Evolutionary conservation across 108 stramenopile genomes (phyloP).

Genomic region (Conticribra weissflogii): DNA sequence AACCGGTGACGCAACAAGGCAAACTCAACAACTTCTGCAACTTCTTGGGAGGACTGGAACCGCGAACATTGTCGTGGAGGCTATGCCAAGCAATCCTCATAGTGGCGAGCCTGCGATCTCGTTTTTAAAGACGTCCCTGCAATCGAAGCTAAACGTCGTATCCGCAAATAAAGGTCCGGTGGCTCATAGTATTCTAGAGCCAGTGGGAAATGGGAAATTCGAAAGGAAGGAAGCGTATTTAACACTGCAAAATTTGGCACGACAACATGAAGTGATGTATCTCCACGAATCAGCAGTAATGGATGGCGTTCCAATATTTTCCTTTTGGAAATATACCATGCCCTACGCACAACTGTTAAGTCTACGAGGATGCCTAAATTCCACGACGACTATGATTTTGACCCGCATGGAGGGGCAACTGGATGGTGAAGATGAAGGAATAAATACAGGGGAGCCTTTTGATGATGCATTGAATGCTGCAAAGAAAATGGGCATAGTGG

Average conservation of each 20-base stretch:
- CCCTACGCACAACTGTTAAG: conserved; percentile 8
- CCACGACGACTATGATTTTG: conserved; percentile 37
- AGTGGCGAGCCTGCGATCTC: conserved; percentile 33
- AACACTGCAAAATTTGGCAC: conserved; percentile 19
- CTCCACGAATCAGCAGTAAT: conserved; percentile 43
- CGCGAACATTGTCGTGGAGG: conserved; percentile 41
- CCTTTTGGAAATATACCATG: conserved; percentile 28
- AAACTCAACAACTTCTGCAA: conserved; percentile 17
- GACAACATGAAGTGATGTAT: conserved; percentile 3
- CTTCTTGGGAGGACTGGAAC: conserved; percentile 13
- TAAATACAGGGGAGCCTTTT: conserved; percentile 13
- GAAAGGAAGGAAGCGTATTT: conserved; percentile 23
- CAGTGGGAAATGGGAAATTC: not conserved
- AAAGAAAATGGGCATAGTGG: conserved; percentile 42
- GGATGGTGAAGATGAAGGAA: not conserved
- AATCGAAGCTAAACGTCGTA: conserved; percentile 26
- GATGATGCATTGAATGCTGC: conserved; percentile 24
- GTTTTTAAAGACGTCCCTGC: conserved; percentile 20
- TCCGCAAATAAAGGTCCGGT: conserved; percentile 38
- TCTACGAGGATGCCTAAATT: conserved; percentile 35
- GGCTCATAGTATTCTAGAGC: not conserved
- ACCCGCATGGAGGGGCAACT: conserved; percentile 28
- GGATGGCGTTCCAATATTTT: conserved; percentile 43
- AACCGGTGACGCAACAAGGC: not conserved
- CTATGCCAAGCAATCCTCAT: conserved; percentile 35